phyloP scores from a whole-genome alignment of 441 rosid genomes.

The Jatropha podagrica region DNA sequence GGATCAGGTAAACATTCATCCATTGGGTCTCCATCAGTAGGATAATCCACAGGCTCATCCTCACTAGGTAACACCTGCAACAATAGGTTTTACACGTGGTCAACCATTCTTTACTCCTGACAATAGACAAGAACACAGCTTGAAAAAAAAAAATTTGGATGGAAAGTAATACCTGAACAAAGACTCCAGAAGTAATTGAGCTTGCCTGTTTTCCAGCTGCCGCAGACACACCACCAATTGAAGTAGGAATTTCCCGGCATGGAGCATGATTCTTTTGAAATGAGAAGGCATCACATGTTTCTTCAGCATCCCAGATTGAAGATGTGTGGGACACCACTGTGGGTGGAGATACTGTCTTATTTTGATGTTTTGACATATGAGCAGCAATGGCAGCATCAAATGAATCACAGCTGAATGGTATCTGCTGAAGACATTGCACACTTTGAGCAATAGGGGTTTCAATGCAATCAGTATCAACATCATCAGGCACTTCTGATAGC shows the following conservation, averaged over 20 bases:
- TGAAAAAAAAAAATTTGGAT: slow-evolving; percentile 6
- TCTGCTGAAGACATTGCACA: slow-evolving; percentile 55
- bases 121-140: slow-evolving; percentile 7
- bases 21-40: slow-evolving; percentile 44
- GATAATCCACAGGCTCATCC: slow-evolving; percentile 35
- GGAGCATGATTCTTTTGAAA: slow-evolving; percentile 49
- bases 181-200: slow-evolving; percentile 29
- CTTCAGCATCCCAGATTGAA: slow-evolving; percentile 96
- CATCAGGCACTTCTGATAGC: slow-evolving; percentile 65
- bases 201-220: slow-evolving; percentile 31
- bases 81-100: slow-evolving; percentile 13
- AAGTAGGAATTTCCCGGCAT: slow-evolving; percentile 31
- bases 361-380: slow-evolving; percentile 76
- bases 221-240: slow-evolving; percentile 36
- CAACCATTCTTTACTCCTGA: slow-evolving; percentile 1
- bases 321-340: slow-evolving; percentile 44
- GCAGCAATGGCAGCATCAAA: slow-evolving; percentile 99
- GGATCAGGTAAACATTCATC: slow-evolving; percentile 45
- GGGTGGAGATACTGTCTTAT: slow-evolving; percentile 46
- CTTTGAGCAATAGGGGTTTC: slow-evolving; percentile 40
- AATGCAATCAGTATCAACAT: slow-evolving; percentile 38
- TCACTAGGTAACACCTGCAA: slow-evolving; percentile 42
- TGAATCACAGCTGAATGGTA: slow-evolving; percentile 85
- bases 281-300: slow-evolving; percentile 94
- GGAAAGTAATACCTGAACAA: slow-evolving; percentile 44